Conservation (phyloP, 2,329 filamentous ascomycete genomes). For the Fusarium sp. region DNA sequence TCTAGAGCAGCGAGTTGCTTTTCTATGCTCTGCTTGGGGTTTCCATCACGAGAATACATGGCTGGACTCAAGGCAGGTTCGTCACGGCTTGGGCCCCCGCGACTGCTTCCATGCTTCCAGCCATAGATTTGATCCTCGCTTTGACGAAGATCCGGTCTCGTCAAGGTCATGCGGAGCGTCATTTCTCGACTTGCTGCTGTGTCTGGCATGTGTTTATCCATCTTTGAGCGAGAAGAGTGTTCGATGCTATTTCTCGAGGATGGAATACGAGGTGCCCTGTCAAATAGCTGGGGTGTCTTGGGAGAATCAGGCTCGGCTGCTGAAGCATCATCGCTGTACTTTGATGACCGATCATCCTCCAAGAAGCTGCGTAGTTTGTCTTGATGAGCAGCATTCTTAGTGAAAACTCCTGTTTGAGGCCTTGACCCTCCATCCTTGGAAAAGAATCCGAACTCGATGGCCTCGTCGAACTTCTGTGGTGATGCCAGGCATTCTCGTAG, state of each 20-base stretch:
- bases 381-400: conserved; percentile 51
- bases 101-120: conserved; percentile 65
- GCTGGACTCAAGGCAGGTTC: conserved; percentile 45
- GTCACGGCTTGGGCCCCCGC: conserved; percentile 57
- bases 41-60: conserved; percentile 49
- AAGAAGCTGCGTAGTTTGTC: conserved; percentile 69
- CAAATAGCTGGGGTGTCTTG: conserved; percentile 64
- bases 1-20: conserved; percentile 66
- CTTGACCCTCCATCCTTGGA: conserved; percentile 62
- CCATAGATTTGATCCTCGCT: conserved; percentile 79
- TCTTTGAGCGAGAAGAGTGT: conserved; percentile 46
- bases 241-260: conserved; percentile 48
- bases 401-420: conserved; percentile 48
- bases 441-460: conserved; percentile 92
- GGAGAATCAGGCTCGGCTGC: conserved; percentile 70
- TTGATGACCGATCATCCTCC: conserved; percentile 67
- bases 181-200: conserved; percentile 79
- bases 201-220: conserved; percentile 61
- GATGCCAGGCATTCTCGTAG: conserved; percentile 87
- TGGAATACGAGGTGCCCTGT: conserved; percentile 52
- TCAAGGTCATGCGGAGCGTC: conserved; percentile 96
- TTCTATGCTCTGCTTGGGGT: conserved; percentile 66
- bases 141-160: conserved; percentile 84
- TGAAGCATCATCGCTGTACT: conserved; percentile 67
- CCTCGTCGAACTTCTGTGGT: conserved; percentile 95